Evolutionary conservation across 495 filamentous ascomycete genomes (phyloP).

Genomic region (Penicillium paradoxum): DNA sequence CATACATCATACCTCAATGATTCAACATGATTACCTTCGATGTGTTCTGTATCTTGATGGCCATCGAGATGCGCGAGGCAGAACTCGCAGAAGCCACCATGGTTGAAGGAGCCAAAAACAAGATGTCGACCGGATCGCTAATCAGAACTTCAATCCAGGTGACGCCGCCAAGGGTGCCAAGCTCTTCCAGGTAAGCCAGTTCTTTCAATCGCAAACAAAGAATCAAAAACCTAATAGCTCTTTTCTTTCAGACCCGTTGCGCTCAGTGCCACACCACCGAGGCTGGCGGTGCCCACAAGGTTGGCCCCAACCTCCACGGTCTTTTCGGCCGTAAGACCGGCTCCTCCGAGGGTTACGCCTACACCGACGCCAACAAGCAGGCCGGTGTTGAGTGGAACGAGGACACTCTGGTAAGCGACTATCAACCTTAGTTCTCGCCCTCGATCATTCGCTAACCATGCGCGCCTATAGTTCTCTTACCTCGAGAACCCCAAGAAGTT

Average conservation of each 20-base stretch:
- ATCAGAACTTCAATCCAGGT: slow-evolving; percentile 51
- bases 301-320: slow-evolving; percentile 94
- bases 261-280: slow-evolving; percentile 97
- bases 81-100: slow-evolving; percentile 6
- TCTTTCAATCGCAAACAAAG: neutral
- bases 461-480: slow-evolving; percentile 64
- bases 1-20: neutral
- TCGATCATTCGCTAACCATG: slow-evolving; percentile 9
- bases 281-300: slow-evolving; percentile 85
- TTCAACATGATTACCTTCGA: slow-evolving; percentile 30
- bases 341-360: slow-evolving; percentile 84
- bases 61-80: slow-evolving; percentile 27
- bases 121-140: slow-evolving; percentile 20
- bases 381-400: slow-evolving; percentile 89
- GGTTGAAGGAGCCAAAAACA: slow-evolving; percentile 10
- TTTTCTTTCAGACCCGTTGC: slow-evolving; percentile 70
- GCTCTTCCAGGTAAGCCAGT: slow-evolving; percentile 78
- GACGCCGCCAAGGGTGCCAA: slow-evolving; percentile 95
- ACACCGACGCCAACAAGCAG: slow-evolving; percentile 99
- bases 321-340: slow-evolving; percentile 97
- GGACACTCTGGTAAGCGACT: slow-evolving; percentile 67
- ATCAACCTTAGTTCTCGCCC: neutral
- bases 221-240: slow-evolving; percentile 14
- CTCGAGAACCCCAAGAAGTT: slow-evolving; percentile 93
- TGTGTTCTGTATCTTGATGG: slow-evolving; percentile 21